A percentile compares a stretch with the other conserved stretches of the same genome.
Evolutionary conservation across 805 yeast species (phyloP).

Genomic region (Groenewaldozyma tartarivorans): DNA sequence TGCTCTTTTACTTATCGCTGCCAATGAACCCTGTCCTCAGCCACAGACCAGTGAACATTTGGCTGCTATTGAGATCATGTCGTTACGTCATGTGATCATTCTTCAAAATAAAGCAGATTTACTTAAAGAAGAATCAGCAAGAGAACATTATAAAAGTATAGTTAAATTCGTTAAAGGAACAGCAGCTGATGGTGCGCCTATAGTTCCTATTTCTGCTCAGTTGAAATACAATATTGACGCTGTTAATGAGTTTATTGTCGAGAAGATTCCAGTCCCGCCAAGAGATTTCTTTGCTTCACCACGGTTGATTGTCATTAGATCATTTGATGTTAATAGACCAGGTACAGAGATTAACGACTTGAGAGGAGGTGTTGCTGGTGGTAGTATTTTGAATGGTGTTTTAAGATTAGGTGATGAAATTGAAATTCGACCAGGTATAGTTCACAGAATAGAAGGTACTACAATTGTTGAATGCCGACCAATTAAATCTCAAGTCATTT

Average conservation of each 20-base stretch:
- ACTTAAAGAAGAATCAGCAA: slow-evolving; percentile 94
- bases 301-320: slow-evolving; percentile 91
- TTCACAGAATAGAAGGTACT: slow-evolving; percentile 73
- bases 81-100: slow-evolving; percentile 90
- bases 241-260: slow-evolving; percentile 91
- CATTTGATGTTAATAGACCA: slow-evolving; percentile 97
- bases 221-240: slow-evolving; percentile 98
- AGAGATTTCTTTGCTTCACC: slow-evolving; percentile 94
- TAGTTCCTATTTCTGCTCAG: slow-evolving; percentile 98
- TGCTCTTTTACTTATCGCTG: slow-evolving; percentile 89
- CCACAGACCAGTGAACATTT: slow-evolving; percentile 99
- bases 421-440: slow-evolving; percentile 98
- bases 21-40: slow-evolving; percentile 99
- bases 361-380: slow-evolving; percentile 99
- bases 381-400: slow-evolving; percentile 94
- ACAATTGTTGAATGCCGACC: slow-evolving; percentile 91
- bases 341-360: slow-evolving; percentile 95
- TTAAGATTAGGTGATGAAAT: slow-evolving; percentile 96
- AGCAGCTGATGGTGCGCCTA: slow-evolving; percentile 98
- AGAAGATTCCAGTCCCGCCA: slow-evolving; percentile 90
- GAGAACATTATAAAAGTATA: slow-evolving; percentile 91
- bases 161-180: slow-evolving; percentile 93
- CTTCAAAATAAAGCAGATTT: slow-evolving; percentile 97
- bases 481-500: slow-evolving; percentile 85
- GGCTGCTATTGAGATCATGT: slow-evolving; percentile 99